These are phyloP conservation scores for Pleurotus citrinopileatus DNA, from an alignment of 768 basidiomycete species.

Conservation along the genomic window DNA sequence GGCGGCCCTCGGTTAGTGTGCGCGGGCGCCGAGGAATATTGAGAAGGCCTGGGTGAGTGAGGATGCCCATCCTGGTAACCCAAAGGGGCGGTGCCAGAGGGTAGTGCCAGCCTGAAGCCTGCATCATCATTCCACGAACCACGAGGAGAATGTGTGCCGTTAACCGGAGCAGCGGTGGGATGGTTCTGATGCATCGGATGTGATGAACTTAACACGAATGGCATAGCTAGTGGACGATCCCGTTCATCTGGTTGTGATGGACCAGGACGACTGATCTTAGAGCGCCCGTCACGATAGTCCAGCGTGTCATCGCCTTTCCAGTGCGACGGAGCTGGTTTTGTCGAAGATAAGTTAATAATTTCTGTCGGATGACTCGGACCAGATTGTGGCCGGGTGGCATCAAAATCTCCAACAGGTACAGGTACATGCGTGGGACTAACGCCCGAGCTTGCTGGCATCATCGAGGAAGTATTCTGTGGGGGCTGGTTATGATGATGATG, in stretches of 20 bases:
- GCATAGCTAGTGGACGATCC: slow-evolving; percentile 51
- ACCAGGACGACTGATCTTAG: slow-evolving; percentile 29
- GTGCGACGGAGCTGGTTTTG: slow-evolving; percentile 31
- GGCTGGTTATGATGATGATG: slow-evolving; percentile 33
- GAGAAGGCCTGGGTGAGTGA: slow-evolving; percentile 40
- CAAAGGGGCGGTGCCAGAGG: slow-evolving; percentile 26
- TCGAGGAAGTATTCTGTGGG: slow-evolving; percentile 15
- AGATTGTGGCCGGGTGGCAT: slow-evolving; percentile 29
- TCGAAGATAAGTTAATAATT: slow-evolving; percentile 46
- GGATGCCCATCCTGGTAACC: slow-evolving; percentile 28
- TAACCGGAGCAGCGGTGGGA: slow-evolving; percentile 17
- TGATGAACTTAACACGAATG: slow-evolving; percentile 51
- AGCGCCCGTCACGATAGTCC: slow-evolving; percentile 26
- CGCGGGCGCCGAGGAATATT: slow-evolving; percentile 24
- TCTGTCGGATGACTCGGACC: slow-evolving; percentile 43
- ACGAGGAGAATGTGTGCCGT: slow-evolving; percentile 31
- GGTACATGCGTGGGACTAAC: slow-evolving; percentile 11
- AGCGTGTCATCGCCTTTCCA: slow-evolving; percentile 37
- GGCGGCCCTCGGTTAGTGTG: slow-evolving; percentile 20
- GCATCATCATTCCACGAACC: slow-evolving; percentile 32
- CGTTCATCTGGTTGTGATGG: slow-evolving; percentile 43
- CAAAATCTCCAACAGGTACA: slow-evolving; percentile 27
- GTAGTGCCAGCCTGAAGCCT: slow-evolving; percentile 28
- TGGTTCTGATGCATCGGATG: slow-evolving; percentile 29
- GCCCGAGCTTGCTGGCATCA: background rate